Evolutionary conservation across 2,329 filamentous ascomycete genomes (phyloP), one percentile per base, ranked within the genome.

Genomic region (Metarhizium humberi): DNA sequence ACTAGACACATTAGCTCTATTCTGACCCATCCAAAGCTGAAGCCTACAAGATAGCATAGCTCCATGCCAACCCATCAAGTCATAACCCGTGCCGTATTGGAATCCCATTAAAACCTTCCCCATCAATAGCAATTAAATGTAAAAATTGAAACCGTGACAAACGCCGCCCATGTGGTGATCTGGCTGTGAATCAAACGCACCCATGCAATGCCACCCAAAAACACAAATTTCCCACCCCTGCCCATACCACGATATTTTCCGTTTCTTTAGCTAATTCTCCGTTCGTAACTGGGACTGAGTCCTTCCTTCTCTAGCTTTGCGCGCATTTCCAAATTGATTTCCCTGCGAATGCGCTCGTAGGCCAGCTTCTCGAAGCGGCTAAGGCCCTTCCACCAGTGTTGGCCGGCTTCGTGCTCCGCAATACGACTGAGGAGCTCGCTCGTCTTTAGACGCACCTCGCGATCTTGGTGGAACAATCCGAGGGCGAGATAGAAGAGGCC

Each of bases 401-500:
- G 81, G 2, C 94, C 94, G 10, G 91, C 94, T 66, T 95, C 88
- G 71, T 99, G 92, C 56, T 87, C 85, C 61, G 85, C 82, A 54
- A 99, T 85, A 25, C 91, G 81, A 61, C 92, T 90, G 25, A 99
- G 71, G 40, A 99, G 73, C 58, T 88, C 88, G 1, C 90, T 86
- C 2, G 90, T 88, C 55, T 84, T 84, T 62, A 87, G 73, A 40
- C 94, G 80, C 11, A 96, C 92, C 52, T 90, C 87, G 40, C 79
- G 78, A 60, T 92, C 85, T 55, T 91, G 90, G 73, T 99, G 94
- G 69, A 97, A 96, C 6, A 99, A 76, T 0, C 94, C 94, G 52
- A 97, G 80, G 5, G 87, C 89, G 30, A 99, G 73, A 64, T 96
- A 96, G 69, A 97, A 97, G 3, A 97, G 78, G 0, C 90, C 94